Evolutionary conservation across 1,284 basidiomycete species (phyloP), one percentile per base, ranked within the genome.

Genomic region (Takashimella tepidaria): DNA sequence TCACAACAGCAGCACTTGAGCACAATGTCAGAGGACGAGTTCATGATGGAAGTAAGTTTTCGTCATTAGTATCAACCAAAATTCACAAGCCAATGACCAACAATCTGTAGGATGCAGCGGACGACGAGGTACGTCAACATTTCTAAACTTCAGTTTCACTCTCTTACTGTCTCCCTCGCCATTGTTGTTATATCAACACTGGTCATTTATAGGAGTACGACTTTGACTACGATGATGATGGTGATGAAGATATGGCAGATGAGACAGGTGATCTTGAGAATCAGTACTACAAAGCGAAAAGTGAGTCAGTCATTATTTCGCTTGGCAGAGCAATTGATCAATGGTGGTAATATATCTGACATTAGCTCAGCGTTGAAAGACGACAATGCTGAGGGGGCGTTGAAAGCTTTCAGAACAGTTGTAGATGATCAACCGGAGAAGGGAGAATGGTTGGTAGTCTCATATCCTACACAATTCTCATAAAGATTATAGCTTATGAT

Each of bases 161-260:
- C n/a, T n/a, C n/a, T n/a, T n/a, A n/a, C n/a, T n/a, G n/a, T n/a
- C n/a, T n/a, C n/a, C n/a, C n/a, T n/a, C n/a, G n/a, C n/a, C n/a
- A n/a, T n/a, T n/a, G n/a, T n/a, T n/a, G n/a, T n/a, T n/a, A n/a
- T n/a, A n/a, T n/a, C n/a, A n/a, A n/a, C n/a, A n/a, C n/a, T n/a
- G n/a, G n/a, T n/a, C n/a, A n/a, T n/a, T n/a, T n/a, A n/a, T n/a
- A 95, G 90, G 92, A 96, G 72, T 97, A 97, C 76, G 91, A 86
- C 66, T 98, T 98, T 73, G 92, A 96, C 75, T 99, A 97, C 73
- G 93, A 92, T 46, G 80, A 81, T 48, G 87, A 85, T 56, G 90
- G 88, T 37, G 89, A 88, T 37, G 91, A 81, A 20, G 87, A 85
- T 20, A 73, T 70, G 66, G 71, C 66, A 57, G 81, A 85, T 10